These are phyloP conservation scores for Fusarium tupiense DNA, from an alignment of 2,329 filamentous ascomycete genomes.

Conservation along the genomic window DNA sequence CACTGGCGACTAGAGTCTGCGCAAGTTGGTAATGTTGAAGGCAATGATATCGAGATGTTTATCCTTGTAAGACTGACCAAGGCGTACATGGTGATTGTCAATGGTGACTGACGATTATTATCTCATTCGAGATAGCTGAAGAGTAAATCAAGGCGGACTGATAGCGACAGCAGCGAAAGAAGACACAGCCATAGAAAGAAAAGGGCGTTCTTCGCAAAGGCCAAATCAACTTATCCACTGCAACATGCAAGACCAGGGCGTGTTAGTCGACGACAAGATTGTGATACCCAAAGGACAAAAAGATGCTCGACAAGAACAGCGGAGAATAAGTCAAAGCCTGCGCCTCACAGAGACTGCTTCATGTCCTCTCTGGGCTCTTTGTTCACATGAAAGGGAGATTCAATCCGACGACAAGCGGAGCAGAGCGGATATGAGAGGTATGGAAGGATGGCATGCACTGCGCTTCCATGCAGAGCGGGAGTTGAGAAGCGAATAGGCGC, in stretches of 20 bases:
- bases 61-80: slow-evolving; percentile 29
- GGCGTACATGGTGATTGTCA: slow-evolving; percentile 37
- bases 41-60: slow-evolving; percentile 19
- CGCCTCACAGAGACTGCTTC: slow-evolving; percentile 14
- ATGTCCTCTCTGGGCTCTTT: neutral
- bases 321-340: slow-evolving; percentile 5
- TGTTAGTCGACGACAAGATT: slow-evolving; percentile 1
- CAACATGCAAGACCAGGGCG: slow-evolving; percentile 9
- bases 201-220: neutral
- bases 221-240: neutral
- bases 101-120: neutral
- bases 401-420: slow-evolving; percentile 27
- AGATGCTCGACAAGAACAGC: neutral
- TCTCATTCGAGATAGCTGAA: slow-evolving; percentile 4
- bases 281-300: slow-evolving; percentile 8
- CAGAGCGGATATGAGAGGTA: slow-evolving; percentile 6
- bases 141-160: neutral
- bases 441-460: slow-evolving; percentile 6
- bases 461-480: slow-evolving; percentile 21
- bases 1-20: neutral
- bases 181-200: neutral
- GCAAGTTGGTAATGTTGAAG: slow-evolving; percentile 8
- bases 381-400: slow-evolving; percentile 18
- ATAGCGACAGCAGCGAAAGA: neutral
- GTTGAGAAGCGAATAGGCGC: slow-evolving; percentile 28